These are phyloP conservation scores for Hydnomerulius pinastri DNA, from an alignment of 768 basidiomycete species.

Conservation along the genomic window DNA sequence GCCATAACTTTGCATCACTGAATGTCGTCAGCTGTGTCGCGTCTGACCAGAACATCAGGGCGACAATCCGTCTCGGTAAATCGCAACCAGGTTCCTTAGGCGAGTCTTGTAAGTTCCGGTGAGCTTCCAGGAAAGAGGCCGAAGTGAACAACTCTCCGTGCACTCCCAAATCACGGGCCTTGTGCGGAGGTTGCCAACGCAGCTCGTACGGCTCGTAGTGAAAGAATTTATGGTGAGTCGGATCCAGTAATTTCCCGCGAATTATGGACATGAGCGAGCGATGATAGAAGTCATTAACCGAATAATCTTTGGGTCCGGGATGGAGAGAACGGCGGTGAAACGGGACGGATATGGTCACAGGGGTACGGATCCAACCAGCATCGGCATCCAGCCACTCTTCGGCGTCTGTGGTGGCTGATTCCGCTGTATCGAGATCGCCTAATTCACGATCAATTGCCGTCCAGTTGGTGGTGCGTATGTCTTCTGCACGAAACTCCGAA, in stretches of 20 bases:
- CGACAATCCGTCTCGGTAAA: slow-evolving; percentile 14
- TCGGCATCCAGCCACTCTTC: slow-evolving; percentile 1
- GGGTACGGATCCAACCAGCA: slow-evolving; percentile 1
- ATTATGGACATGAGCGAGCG: slow-evolving; percentile 12
- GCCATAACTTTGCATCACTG: slow-evolving; percentile 29
- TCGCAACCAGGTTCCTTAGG: slow-evolving; percentile 13
- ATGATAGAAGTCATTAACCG: slow-evolving; percentile 12
- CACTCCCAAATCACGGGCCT: background rate
- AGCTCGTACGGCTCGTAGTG: slow-evolving; percentile 24
- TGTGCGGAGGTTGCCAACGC: slow-evolving; percentile 8
- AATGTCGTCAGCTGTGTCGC: slow-evolving; percentile 33
- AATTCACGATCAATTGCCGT: slow-evolving; percentile 7
- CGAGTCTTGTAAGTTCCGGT: slow-evolving; percentile 13
- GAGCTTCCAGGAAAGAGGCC: slow-evolving; percentile 14
- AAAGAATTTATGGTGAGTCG: slow-evolving; percentile 2
- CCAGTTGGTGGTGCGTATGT: slow-evolving; percentile 13
- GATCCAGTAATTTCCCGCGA: slow-evolving; percentile 13
- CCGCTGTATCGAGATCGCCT: no score
- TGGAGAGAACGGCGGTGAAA: background rate
- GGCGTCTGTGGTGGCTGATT: slow-evolving; percentile 1
- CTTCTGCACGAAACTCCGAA: slow-evolving; percentile 13
- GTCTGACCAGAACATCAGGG: slow-evolving; percentile 33
- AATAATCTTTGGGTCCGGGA: slow-evolving; percentile 5
- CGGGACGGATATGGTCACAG: slow-evolving; percentile 2
- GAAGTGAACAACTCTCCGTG: slow-evolving; percentile 19